Evolutionary conservation across 768 basidiomycete species (phyloP), one percentile per base, ranked within the genome.

Genomic region (Termitomyces bulborhizus): DNA sequence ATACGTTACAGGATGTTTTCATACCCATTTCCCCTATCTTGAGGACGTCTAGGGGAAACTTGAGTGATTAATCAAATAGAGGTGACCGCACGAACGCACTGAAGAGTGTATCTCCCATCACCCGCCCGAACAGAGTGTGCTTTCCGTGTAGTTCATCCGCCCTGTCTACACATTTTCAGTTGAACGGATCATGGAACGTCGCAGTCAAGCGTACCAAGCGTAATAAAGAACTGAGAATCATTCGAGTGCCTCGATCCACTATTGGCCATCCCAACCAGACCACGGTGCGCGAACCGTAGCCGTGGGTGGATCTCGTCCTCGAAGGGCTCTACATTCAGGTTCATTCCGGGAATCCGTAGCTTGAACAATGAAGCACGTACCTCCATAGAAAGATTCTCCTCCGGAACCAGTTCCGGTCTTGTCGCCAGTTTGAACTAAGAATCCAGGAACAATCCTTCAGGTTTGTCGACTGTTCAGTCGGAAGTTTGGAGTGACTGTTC

Each of bases 371-470:
- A 7, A 18, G 21, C 4, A 59, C 74, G 12, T 42, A 77, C 93
- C 93, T 68, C 96, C 96, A 62, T 90, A 98, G 68, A 97, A 90
- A 1, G 93, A 95, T 67, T 98, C 96, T 60, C 97, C 95, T 6
- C 94, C 93, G 0, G 73, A 84, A 2, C 97, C 97, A 0, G 91
- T 92, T 1, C 93, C 93, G 0, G 93, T 93, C 61, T 78, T 85
- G 68, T 98, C 96, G 16, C 96, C 96, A 1, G 94, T 94, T 68
- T 98, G 97, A 0, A 97, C 89, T 43, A 98, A 82, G 69, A 98
- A 97, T 16, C 85, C 83, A 0, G 94, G 90, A 2, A 98, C 88
- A 39, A 98, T 76, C n/a, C 88, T 65, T 43, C 43, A 24, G 7
- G 26, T 24, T 39, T 15, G 50, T 43, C 32, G 54, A 45, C 29